These are phyloP conservation scores for Cladosporium velox DNA, from an alignment of 2,329 filamentous ascomycete genomes.

Conservation along the genomic window DNA sequence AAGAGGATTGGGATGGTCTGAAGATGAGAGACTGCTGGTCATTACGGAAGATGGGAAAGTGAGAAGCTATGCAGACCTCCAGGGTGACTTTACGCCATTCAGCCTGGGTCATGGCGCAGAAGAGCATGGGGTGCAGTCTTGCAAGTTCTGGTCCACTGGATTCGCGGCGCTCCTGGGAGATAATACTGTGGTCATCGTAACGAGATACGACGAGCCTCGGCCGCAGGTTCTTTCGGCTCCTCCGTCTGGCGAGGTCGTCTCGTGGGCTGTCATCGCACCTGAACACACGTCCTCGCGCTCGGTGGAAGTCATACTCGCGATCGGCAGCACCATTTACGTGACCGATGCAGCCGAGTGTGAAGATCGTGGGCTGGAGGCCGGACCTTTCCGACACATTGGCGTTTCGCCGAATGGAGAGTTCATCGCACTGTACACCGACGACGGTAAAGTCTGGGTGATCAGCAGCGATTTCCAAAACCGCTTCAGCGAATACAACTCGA, in stretches of 20 bases:
- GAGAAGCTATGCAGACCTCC: constrained; percentile 85
- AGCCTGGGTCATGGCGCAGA: constrained; percentile 86
- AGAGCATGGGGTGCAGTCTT: constrained; percentile 82
- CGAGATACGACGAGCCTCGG: constrained; percentile 85
- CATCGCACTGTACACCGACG: constrained; percentile 81
- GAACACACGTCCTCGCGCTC: constrained; percentile 86
- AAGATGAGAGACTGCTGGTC: constrained; percentile 87
- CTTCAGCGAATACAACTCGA: constrained; percentile 87
- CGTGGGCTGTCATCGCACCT: constrained; percentile 88
- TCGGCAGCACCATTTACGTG: constrained; percentile 80
- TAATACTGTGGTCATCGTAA: constrained; percentile 83
- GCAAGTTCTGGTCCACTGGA: constrained; percentile 87
- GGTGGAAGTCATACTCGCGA: constrained; percentile 87
- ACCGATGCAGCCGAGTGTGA: constrained; percentile 88
- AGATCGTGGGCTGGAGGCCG: constrained; percentile 86
- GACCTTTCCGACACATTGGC: constrained; percentile 85
- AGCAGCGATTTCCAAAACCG: constrained; percentile 93
- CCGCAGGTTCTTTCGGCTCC: constrained; percentile 77
- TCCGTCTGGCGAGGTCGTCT: constrained; percentile 76
- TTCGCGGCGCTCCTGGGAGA: constrained; percentile 90
- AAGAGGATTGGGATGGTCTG: constrained; percentile 90
- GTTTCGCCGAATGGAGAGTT: constrained; percentile 90
- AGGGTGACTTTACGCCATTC: constrained; percentile 93
- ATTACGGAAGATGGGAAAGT: constrained; percentile 89
- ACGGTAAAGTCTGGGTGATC: constrained; percentile 87